A percentile compares a stretch with the other conserved stretches of the same genome.
Evolutionary conservation across 352 stramenopile genomes (phyloP).

Genomic region (Phytophthora brassicae): DNA sequence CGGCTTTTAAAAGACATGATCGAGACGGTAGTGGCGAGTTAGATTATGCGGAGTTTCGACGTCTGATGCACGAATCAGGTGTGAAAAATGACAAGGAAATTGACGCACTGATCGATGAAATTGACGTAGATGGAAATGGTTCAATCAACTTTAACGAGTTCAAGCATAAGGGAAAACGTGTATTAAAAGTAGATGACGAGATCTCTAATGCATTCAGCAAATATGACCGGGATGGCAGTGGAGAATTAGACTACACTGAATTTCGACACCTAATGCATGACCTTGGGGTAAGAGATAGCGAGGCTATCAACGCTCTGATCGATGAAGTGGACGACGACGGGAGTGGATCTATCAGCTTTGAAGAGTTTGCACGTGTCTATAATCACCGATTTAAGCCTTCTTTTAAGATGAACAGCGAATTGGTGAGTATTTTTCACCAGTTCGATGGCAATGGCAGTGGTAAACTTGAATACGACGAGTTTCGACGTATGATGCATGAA

Average conservation of each 20-base stretch:
- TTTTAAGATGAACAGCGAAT: slow-evolving; percentile 28
- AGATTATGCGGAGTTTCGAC: slow-evolving; percentile 52
- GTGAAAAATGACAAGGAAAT: slow-evolving; percentile 46
- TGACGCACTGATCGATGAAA: slow-evolving; percentile 40
- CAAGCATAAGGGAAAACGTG: slow-evolving; percentile 11
- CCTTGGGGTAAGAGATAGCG: slow-evolving; percentile 44
- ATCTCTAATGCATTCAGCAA: slow-evolving; percentile 37
- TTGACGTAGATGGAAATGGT: slow-evolving; percentile 43
- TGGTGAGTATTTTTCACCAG: slow-evolving; percentile 35
- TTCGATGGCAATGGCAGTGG: slow-evolving; percentile 45
- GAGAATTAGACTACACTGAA: slow-evolving; percentile 52
- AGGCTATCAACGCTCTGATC: slow-evolving; percentile 48
- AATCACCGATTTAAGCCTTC: slow-evolving; percentile 18
- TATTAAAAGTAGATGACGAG: slow-evolving; percentile 27
- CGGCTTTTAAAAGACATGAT: slow-evolving; percentile 46
- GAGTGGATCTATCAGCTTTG: slow-evolving; percentile 42
- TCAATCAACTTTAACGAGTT: slow-evolving; percentile 52
- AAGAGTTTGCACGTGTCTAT: slow-evolving; percentile 48
- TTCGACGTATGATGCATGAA: slow-evolving; percentile 54
- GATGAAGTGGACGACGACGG: slow-evolving; percentile 44
- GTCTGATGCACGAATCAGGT: slow-evolving; percentile 55
- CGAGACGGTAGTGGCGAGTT: slow-evolving; percentile 45
- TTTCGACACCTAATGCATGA: slow-evolving; percentile 60
- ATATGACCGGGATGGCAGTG: slow-evolving; percentile 46
- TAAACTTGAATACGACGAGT: slow-evolving; percentile 51